A percentile compares a stretch with the other conserved stretches of the same genome.
phyloP scores from a whole-genome alignment of 164 flowering plant species.

The Chimonanthus praecox region DNA sequence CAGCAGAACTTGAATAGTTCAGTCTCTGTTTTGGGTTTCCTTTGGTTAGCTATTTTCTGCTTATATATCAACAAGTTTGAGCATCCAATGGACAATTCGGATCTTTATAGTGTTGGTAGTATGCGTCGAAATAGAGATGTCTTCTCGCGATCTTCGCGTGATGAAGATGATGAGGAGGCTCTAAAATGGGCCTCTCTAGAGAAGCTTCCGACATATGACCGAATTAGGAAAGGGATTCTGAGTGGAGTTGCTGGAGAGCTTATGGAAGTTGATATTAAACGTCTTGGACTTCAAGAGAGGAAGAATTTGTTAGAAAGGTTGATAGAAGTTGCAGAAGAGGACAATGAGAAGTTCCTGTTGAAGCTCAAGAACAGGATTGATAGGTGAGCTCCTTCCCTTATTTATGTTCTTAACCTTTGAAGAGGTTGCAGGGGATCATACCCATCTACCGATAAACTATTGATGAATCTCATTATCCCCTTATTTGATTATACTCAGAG shows the following conservation, averaged over 20 bases:
- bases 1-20: no score
- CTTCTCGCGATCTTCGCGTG: conserved; percentile 11
- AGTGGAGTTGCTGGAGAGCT: conserved; percentile 11
- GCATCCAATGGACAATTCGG: conserved; percentile 2
- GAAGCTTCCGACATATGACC: conserved; percentile 15
- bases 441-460: no score
- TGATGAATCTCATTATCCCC: no score
- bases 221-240: conserved; percentile 9
- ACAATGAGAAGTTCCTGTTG: conserved; percentile 73
- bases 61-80: no score
- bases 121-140: conserved; percentile 6
- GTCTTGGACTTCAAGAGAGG: conserved; percentile 48
- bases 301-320: conserved; percentile 60
- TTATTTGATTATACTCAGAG: conserved; percentile 26
- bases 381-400: conserved; percentile 29
- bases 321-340: conserved; percentile 76
- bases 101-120: conserved; percentile 8
- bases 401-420: no score
- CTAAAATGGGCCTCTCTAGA: conserved; percentile 18
- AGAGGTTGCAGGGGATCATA: no score
- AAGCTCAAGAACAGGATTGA: conserved; percentile 69
- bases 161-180: conserved; percentile 17
- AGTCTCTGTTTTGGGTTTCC: no score
- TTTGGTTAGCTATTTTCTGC: no score
- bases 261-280: conserved; percentile 63